Percentiles rank a stretch among this genome's conserved stretches.
Conservation (phyloP, 164 flowering plant species). For the Macadamia integrifolia region DNA sequence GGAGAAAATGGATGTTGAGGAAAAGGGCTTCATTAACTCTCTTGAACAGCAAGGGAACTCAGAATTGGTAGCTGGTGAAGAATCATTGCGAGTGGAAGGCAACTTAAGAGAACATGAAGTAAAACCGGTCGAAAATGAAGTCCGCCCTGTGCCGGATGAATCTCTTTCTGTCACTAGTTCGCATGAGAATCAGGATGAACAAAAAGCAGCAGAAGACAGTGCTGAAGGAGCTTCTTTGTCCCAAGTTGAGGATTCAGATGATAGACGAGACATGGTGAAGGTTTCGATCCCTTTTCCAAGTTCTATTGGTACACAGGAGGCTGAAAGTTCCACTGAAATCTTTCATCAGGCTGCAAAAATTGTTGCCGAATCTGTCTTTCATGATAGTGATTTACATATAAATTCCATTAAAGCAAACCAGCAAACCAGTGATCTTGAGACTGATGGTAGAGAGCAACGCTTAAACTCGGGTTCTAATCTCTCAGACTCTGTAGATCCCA, state of each 20-base stretch:
- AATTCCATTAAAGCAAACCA: constrained; percentile 25
- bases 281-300: constrained; percentile 24
- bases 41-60: constrained; percentile 21
- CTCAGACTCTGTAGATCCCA: constrained; percentile 35
- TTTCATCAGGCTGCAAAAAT: constrained; percentile 20
- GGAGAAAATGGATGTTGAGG: constrained; percentile 12
- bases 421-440: constrained; percentile 24
- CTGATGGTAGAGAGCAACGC: constrained; percentile 29
- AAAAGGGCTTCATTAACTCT: constrained; percentile 16
- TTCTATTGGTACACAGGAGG: constrained; percentile 19
- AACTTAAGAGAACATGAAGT: constrained; percentile 18
- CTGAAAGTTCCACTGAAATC: constrained; percentile 26
- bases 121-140: constrained; percentile 20
- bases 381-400: constrained; percentile 24
- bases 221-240: constrained; percentile 20
- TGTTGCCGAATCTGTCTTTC: constrained; percentile 28
- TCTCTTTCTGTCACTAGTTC: constrained; percentile 15
- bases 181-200: constrained; percentile 26
- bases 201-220: constrained; percentile 23
- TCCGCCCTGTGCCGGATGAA: constrained; percentile 17
- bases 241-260: constrained; percentile 23
- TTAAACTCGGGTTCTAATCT: constrained; percentile 31
- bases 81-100: constrained; percentile 24
- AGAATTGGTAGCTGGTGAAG: constrained; percentile 23
- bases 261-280: constrained; percentile 20